Evolutionary conservation across 495 filamentous ascomycete species (phyloP).

Genomic region (Lasiosphaeris hirsuta): DNA sequence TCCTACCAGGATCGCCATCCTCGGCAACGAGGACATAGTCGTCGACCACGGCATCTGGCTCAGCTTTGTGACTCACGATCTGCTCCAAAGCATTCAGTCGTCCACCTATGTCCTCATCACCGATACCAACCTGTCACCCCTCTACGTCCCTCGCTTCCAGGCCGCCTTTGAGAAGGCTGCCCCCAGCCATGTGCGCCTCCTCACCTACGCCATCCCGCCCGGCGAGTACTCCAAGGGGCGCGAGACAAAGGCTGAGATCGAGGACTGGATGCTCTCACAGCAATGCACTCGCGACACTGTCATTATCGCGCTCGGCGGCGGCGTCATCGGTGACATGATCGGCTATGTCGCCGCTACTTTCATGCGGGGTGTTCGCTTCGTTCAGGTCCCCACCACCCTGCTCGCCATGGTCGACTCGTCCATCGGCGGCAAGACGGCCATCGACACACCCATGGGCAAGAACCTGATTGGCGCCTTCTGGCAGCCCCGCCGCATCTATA

Average conservation of each 20-base stretch:
- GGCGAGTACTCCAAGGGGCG: slow-evolving; percentile 92
- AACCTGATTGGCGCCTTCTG: slow-evolving; percentile 96
- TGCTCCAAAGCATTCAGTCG: slow-evolving; percentile 70
- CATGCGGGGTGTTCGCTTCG: slow-evolving; percentile 94
- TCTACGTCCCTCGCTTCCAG: slow-evolving; percentile 76
- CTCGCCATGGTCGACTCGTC: slow-evolving; percentile 98
- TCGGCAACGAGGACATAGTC: slow-evolving; percentile 72
- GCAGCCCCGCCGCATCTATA: slow-evolving; percentile 90
- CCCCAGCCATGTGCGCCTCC: slow-evolving; percentile 61
- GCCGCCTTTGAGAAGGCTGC: slow-evolving; percentile 61
- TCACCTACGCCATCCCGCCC: slow-evolving; percentile 82
- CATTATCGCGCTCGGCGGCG: slow-evolving; percentile 92
- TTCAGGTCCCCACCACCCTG: slow-evolving; percentile 93
- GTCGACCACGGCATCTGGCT: slow-evolving; percentile 91
- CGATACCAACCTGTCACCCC: slow-evolving; percentile 82
- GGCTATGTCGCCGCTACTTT: slow-evolving; percentile 97
- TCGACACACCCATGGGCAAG: slow-evolving; percentile 95
- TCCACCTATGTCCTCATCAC: slow-evolving; percentile 96
- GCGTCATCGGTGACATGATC: slow-evolving; percentile 96
- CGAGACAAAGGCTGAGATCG: slow-evolving; percentile 88
- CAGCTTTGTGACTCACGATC: slow-evolving; percentile 74
- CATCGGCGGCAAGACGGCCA: slow-evolving; percentile 97
- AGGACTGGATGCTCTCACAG: slow-evolving; percentile 94
- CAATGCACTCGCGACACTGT: slow-evolving; percentile 93
- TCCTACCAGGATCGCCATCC: slow-evolving; percentile 50